phyloP scores from a whole-genome alignment of 371 early-diverging fungal species.

The Chytridium lagenaria region DNA sequence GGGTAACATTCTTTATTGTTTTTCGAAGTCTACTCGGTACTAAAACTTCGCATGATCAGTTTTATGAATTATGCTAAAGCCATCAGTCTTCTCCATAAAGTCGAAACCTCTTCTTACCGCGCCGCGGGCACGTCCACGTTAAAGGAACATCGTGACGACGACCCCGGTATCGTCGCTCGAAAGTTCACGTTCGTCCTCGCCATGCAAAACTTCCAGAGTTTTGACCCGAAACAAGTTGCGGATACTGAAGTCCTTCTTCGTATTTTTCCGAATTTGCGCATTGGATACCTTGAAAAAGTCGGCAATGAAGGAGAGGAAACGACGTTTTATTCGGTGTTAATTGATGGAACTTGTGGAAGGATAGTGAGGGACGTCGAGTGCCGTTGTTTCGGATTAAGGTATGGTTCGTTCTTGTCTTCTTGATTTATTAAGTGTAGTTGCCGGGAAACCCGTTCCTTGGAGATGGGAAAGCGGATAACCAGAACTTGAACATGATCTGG shows the following conservation, averaged over 20 bases:
- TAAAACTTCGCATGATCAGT: background rate
- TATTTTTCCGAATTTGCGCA: slow-evolving; percentile 80
- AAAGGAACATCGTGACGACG: slow-evolving; percentile 51
- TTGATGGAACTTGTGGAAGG: slow-evolving; percentile 25
- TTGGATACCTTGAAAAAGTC: slow-evolving; percentile 81
- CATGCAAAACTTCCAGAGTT: slow-evolving; percentile 86
- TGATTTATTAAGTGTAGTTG: slow-evolving; percentile 66
- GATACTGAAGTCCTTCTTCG: slow-evolving; percentile 79
- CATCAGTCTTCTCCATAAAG: slow-evolving; percentile 77
- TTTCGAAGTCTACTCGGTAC: background rate
- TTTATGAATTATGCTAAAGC: slow-evolving; percentile 91
- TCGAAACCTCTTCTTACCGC: slow-evolving; percentile 73
- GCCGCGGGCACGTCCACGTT: too few relatives aligned
- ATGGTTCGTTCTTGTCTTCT: slow-evolving; percentile 45
- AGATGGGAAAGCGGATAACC: slow-evolving; percentile 69
- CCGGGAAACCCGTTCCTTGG: slow-evolving; percentile 91
- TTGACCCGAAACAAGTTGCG: slow-evolving; percentile 77
- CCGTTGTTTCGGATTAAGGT: slow-evolving; percentile 33
- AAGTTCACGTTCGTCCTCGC: slow-evolving; percentile 88
- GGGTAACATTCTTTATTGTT: slow-evolving; percentile 52
- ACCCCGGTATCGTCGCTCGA: slow-evolving; percentile 58
- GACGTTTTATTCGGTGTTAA: slow-evolving; percentile 17
- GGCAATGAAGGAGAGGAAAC: slow-evolving; percentile 31
- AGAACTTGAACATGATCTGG: slow-evolving; percentile 86
- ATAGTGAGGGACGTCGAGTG: slow-evolving; percentile 5